These are phyloP conservation scores for Coemansia sp. DNA, from an alignment of 192 early-diverging fungal genomes.

Conservation along the genomic window DNA sequence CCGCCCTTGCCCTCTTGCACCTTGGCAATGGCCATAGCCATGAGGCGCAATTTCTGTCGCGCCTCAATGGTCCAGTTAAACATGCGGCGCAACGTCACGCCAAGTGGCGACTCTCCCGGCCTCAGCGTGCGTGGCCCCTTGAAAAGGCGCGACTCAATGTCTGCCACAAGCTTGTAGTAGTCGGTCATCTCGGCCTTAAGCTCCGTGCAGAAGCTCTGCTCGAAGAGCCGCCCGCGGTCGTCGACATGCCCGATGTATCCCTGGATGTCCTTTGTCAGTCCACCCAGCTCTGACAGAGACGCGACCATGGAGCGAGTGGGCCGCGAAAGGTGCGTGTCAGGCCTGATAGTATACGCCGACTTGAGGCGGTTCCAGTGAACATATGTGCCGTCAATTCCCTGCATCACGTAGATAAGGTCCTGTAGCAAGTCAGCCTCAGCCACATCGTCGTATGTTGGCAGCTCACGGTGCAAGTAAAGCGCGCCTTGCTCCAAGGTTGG, in stretches of 20 bases:
- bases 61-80: slow-evolving; percentile 83
- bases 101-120: slow-evolving; percentile 51
- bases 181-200: slow-evolving; percentile 75
- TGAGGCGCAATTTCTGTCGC: slow-evolving; percentile 69
- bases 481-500: neutral
- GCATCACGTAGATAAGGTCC: slow-evolving; percentile 89
- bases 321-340: slow-evolving; percentile 51
- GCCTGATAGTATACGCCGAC: slow-evolving; percentile 57
- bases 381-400: slow-evolving; percentile 88
- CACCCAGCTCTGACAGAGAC: slow-evolving; percentile 75
- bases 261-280: slow-evolving; percentile 66
- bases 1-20: slow-evolving; percentile 39
- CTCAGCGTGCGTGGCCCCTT: slow-evolving; percentile 43
- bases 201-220: slow-evolving; percentile 76
- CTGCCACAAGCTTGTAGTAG: slow-evolving; percentile 84
- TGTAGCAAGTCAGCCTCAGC: slow-evolving; percentile 66
- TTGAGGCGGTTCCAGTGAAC: slow-evolving; percentile 60
- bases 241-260: slow-evolving; percentile 52
- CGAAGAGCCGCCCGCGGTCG: slow-evolving; percentile 22
- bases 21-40: slow-evolving; percentile 55
- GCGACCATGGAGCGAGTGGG: slow-evolving; percentile 65
- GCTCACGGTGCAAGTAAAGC: slow-evolving; percentile 18
- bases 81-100: slow-evolving; percentile 78
- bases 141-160: slow-evolving; percentile 75
- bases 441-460: slow-evolving; percentile 47